Evolutionary conservation across 306 rosid genomes (phyloP).

Genomic region (Phaseolus lunatus): DNA sequence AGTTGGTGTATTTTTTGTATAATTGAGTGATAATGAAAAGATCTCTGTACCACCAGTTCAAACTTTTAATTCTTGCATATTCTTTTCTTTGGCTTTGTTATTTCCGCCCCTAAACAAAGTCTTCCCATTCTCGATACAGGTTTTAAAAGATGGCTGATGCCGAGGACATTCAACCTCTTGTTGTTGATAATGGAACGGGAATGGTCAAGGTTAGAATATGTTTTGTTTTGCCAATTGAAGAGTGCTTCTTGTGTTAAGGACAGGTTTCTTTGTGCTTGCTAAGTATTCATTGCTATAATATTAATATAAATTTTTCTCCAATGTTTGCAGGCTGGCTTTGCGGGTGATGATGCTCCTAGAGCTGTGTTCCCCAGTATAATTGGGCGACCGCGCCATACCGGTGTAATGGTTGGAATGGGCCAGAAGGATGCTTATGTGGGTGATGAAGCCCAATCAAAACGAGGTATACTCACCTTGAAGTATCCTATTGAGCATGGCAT

Average conservation of each 20-base stretch:
- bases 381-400: conserved; percentile 74
- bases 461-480: conserved; percentile 74
- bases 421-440: conserved; percentile 80
- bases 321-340: conserved; percentile 68
- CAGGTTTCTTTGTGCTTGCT: background rate
- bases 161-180: conserved; percentile 73
- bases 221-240: background rate
- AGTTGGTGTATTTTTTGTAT: conserved; percentile 19
- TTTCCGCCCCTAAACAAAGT: background rate
- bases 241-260: background rate
- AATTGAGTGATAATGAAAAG: background rate
- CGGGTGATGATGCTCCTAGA: conserved; percentile 76
- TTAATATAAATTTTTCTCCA: background rate
- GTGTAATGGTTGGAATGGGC: conserved; percentile 79
- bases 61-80: background rate
- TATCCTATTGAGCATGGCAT: conserved; percentile 81
- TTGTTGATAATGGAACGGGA: conserved; percentile 76
- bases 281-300: background rate
- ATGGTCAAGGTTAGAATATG: conserved; percentile 64
- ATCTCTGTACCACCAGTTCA: background rate
- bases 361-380: conserved; percentile 73
- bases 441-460: conserved; percentile 74
- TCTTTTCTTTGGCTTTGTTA: background rate
- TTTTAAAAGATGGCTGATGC: conserved; percentile 62
- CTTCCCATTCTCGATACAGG: conserved; percentile 15